A percentile compares a stretch with the other conserved stretches of the same genome.
Conservation (phyloP, 2,329 filamentous ascomycete species). For the Fusarium sp. region DNA sequence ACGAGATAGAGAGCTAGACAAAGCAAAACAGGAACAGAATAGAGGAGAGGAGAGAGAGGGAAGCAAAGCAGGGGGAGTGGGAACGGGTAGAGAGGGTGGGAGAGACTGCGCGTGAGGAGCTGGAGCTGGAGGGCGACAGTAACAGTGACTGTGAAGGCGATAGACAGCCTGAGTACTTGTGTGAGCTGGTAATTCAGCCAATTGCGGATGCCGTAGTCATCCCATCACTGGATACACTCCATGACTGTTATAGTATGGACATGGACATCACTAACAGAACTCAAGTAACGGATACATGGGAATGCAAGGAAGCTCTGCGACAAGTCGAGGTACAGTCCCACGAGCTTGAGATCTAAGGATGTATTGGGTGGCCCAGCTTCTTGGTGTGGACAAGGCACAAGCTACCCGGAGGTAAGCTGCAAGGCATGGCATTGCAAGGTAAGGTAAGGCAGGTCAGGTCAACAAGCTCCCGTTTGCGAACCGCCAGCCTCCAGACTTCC, state of each 20-base stretch:
- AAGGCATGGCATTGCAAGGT: constrained; percentile 15
- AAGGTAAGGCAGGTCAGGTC: background rate
- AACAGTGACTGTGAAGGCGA: constrained; percentile 11
- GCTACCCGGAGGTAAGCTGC: constrained; percentile 34
- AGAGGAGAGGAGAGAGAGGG: constrained; percentile 32
- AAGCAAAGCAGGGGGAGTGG: constrained; percentile 36
- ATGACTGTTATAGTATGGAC: constrained; percentile 23
- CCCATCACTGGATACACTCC: constrained; percentile 42
- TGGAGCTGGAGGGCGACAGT: constrained; percentile 13
- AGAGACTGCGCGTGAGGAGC: constrained; percentile 38
- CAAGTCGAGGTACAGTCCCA: constrained; percentile 35
- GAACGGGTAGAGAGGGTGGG: constrained; percentile 42
- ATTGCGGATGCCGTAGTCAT: constrained; percentile 35
- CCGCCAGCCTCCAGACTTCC: constrained; percentile 12
- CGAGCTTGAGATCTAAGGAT: constrained; percentile 36
- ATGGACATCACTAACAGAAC: constrained; percentile 34
- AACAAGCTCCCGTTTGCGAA: constrained; percentile 28
- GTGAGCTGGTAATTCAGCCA: constrained; percentile 35
- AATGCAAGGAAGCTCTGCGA: constrained; percentile 33
- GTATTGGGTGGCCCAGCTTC: constrained; percentile 35
- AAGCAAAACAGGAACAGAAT: constrained; percentile 17
- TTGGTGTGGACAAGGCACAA: constrained; percentile 38
- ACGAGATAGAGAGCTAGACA: constrained; percentile 30
- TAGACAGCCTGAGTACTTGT: constrained; percentile 32
- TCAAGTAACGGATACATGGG: constrained; percentile 37